Evolutionary conservation across 805 yeast genomes (phyloP).

Genomic region (Candida suzukii): DNA sequence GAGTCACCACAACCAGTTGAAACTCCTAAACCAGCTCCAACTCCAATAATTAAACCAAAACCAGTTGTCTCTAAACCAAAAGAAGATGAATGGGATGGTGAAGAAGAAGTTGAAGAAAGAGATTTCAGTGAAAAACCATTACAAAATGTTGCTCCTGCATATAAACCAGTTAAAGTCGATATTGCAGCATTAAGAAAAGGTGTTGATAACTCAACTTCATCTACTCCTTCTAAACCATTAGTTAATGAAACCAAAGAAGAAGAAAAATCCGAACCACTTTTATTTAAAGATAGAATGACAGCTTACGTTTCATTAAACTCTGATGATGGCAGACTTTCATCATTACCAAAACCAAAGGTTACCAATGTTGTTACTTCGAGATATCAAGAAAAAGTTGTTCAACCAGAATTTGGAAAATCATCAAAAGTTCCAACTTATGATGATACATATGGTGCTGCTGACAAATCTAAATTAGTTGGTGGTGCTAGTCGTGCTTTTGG

Average conservation of each 20-base stretch:
- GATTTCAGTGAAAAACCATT: conserved; percentile 45
- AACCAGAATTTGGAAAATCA: conserved; percentile 26
- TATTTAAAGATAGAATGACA: conserved; percentile 35
- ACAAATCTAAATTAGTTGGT: conserved; percentile 41
- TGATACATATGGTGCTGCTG: conserved; percentile 22
- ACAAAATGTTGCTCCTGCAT: conserved; percentile 51
- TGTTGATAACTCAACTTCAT: conserved; percentile 37
- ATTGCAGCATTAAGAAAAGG: conserved; percentile 46
- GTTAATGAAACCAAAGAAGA: conserved; percentile 27
- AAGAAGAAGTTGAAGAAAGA: conserved; percentile 47
- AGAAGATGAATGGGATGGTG: conserved; percentile 70
- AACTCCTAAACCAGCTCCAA: conserved; percentile 25
- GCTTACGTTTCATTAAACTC: conserved; percentile 21
- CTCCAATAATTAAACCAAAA: conserved; percentile 15
- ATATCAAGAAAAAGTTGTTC: conserved; percentile 29
- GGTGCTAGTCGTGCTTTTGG: conserved; percentile 61
- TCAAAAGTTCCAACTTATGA: conserved; percentile 22
- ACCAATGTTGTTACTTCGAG: conserved; percentile 43
- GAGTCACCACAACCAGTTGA: conserved; percentile 25
- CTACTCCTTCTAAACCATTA: conserved; percentile 16
- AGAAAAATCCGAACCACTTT: conserved; percentile 43
- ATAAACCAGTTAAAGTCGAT: conserved; percentile 59
- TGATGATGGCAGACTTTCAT: conserved; percentile 46
- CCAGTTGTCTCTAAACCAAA: conserved; percentile 12
- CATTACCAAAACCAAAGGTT: conserved; percentile 59